These are phyloP conservation scores for Cytospora leucostoma DNA, from an alignment of 2,329 filamentous ascomycete genomes.

Conservation along the genomic window DNA sequence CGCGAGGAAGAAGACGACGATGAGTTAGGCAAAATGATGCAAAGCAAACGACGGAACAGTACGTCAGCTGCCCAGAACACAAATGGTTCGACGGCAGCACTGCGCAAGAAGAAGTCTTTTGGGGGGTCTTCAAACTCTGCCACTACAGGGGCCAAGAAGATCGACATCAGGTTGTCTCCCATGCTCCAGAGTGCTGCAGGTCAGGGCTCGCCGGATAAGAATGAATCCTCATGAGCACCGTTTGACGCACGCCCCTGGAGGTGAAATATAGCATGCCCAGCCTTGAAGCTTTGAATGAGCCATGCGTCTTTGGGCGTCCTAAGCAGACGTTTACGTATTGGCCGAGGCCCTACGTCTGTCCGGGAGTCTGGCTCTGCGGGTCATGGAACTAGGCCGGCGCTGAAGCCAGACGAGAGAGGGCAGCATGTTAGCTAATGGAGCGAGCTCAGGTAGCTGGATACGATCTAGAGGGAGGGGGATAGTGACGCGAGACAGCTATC, in stretches of 20 bases:
- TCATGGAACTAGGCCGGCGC: background rate
- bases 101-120: constrained; percentile 51
- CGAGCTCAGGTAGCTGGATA: background rate
- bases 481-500: background rate
- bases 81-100: constrained; percentile 40
- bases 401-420: background rate
- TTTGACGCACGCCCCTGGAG: background rate
- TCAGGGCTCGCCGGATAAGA: constrained; percentile 41
- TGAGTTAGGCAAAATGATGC: constrained; percentile 79
- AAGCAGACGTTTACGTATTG: background rate
- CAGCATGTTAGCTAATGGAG: background rate
- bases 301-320: background rate
- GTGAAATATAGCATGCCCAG: background rate
- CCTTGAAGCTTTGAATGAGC: background rate
- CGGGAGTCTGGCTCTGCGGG: background rate
- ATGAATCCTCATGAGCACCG: constrained; percentile 43
- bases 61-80: constrained; percentile 49
- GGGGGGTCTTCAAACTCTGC: constrained; percentile 42
- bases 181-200: constrained; percentile 41
- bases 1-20: constrained; percentile 94
- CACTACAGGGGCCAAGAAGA: constrained; percentile 51
- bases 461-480: background rate
- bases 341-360: background rate
- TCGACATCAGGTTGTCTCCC: constrained; percentile 59
- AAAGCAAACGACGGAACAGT: constrained; percentile 63